Base-by-base conservation (phyloP, 768 basidiomycete species). In the Wakefieldia striispora region DNA sequence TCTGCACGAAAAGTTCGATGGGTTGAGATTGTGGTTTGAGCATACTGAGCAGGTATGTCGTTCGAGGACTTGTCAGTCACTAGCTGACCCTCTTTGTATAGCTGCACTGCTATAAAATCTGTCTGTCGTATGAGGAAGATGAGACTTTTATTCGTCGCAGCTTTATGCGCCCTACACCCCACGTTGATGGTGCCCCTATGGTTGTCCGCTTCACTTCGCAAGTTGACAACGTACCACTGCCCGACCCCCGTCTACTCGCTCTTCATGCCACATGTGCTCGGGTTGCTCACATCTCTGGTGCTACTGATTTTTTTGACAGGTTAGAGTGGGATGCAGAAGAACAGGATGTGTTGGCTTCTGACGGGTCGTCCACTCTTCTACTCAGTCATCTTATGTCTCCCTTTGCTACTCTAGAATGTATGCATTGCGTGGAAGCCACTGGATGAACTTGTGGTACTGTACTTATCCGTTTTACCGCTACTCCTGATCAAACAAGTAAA, bases 201-300 rank as follows among this genome's bases (percentile, higher is more conserved):
- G 6, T 27, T 16, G 45, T 47, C 14, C 19, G 40, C 2, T 40
- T 47, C 6, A 29, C 7, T n/a, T 6, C 26, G 27, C 23, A 27
- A 8, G 4, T 10, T 9, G 3, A 17, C 13, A 2, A 24, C 1
- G 33, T 14, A n/a, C 49, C 33, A 2, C 45, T 36, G 14, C 50
- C 40, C 7, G 10, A 36, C 11, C 50, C 39, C 7, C 4, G 1
- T 35, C 27, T 45, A 21, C 44, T 53, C 1, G 26, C 38, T 4
- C 33, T 53, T 24, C 51, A 45, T 13, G 46, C 46, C 13, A 31
- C 11, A 11, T 40, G 42, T 48, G 51, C 51, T 21, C 46, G 46
- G 1, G 51, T 41, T 6, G 42, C 38, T 3, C 47, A 49, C 26
- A 40, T 44, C 33, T 53, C 53, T 24, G 49, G 45, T 9, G 38